These are phyloP conservation scores for Blastobotrys niveus DNA, from an alignment of 1,139 yeast genomes.

Conservation along the genomic window DNA sequence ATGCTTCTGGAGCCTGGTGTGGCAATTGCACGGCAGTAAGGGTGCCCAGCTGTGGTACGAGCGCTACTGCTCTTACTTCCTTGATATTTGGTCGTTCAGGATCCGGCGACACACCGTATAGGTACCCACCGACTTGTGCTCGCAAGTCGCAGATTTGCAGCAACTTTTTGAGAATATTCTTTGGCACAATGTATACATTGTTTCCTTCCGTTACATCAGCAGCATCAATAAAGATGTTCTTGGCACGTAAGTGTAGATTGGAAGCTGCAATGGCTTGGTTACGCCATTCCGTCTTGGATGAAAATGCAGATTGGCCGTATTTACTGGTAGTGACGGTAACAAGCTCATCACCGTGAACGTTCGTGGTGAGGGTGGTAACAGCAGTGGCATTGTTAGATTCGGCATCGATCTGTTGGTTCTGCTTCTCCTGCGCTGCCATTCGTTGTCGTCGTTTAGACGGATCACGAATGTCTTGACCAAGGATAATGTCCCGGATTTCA, in stretches of 20 bases:
- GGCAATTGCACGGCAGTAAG: slow-evolving; percentile 62
- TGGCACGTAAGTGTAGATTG: slow-evolving; percentile 65
- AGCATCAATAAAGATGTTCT: slow-evolving; percentile 65
- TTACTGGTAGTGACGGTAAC: slow-evolving; percentile 87
- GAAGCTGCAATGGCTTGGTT: slow-evolving; percentile 76
- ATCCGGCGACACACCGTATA: slow-evolving; percentile 69
- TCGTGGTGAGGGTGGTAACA: slow-evolving; percentile 74
- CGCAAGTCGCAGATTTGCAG: slow-evolving; percentile 77
- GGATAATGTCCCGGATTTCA: slow-evolving; percentile 86
- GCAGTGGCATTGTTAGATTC: slow-evolving; percentile 76
- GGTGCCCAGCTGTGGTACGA: slow-evolving; percentile 87
- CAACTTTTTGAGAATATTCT: slow-evolving; percentile 70
- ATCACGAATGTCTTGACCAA: slow-evolving; percentile 90
- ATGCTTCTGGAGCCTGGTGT: slow-evolving; percentile 38
- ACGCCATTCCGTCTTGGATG: slow-evolving; percentile 90
- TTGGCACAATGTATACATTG: slow-evolving; percentile 69
- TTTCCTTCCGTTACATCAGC: slow-evolving; percentile 29
- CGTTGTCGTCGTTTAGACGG: slow-evolving; percentile 81
- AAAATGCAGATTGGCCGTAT: slow-evolving; percentile 78
- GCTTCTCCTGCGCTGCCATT: slow-evolving; percentile 70
- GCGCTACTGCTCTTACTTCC: slow-evolving; percentile 67
- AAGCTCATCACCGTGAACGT: slow-evolving; percentile 94
- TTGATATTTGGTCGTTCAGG: slow-evolving; percentile 63
- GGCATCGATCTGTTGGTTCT: slow-evolving; percentile 40
- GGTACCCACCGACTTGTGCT: slow-evolving; percentile 73